phyloP scores from a whole-genome alignment of 495 filamentous ascomycete genomes.

The Daldinia concentrica region DNA sequence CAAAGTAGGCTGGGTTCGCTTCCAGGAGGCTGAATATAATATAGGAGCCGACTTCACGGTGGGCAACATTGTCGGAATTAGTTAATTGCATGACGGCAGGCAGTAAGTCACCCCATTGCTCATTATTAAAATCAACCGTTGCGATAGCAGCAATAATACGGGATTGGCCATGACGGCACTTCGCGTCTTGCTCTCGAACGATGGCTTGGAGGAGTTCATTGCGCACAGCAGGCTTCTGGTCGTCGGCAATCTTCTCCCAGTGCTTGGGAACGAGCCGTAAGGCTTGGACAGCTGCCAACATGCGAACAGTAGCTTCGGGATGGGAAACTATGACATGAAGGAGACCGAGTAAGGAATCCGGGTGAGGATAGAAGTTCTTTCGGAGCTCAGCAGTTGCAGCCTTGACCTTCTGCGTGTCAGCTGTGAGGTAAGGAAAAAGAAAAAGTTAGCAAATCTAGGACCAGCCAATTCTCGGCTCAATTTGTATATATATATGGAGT shows the following conservation, averaged over 20 bases:
- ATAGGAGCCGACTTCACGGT: conserved; percentile 91
- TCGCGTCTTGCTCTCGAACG: conserved; percentile 74
- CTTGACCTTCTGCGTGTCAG: conserved; percentile 84
- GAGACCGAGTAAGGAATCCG: conserved; percentile 81
- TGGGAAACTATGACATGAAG: conserved; percentile 85
- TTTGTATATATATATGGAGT: neutral
- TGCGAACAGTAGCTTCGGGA: conserved; percentile 74
- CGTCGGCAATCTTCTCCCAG: conserved; percentile 71
- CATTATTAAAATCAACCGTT: conserved; percentile 83
- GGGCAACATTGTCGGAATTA: conserved; percentile 71
- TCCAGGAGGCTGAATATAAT: conserved; percentile 93
- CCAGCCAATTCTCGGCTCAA: neutral
- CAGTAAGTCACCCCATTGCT: conserved; percentile 86
- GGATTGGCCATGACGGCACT: conserved; percentile 85
- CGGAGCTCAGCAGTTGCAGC: conserved; percentile 88
- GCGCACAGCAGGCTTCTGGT: conserved; percentile 76
- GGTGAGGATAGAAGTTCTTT: conserved; percentile 88
- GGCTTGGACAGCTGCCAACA: conserved; percentile 89
- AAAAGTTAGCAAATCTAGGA: neutral
- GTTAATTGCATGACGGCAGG: conserved; percentile 77
- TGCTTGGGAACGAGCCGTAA: conserved; percentile 84
- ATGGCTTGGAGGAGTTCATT: conserved; percentile 84
- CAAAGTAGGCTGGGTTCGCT: conserved; percentile 78
- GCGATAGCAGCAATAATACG: conserved; percentile 89
- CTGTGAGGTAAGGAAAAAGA: conserved; percentile 49